Base-by-base conservation (phyloP, 257 asterid species). In the Scutellaria barbata region DNA sequence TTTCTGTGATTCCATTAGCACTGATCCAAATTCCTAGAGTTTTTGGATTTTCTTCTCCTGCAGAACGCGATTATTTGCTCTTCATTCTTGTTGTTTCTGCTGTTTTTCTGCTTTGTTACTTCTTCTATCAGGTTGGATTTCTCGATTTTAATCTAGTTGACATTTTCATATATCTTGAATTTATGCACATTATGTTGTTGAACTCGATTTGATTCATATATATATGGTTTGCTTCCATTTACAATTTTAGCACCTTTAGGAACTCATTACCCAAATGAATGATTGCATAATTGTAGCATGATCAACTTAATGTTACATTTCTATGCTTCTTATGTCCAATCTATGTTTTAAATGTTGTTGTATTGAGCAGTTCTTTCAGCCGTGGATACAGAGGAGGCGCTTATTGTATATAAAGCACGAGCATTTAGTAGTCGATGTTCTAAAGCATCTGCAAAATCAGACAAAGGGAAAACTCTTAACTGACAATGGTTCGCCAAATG, bases 51-150 rank as follows among this genome's bases (percentile, higher is more conserved):
- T 79, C 89, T 18, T 35, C 71, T 13, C 54, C 72, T 14, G 71
- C 60, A 10, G 77, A 83, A 69, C 74, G 71, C 22, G 30, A 48
- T 40, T 60, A 73, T 59, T 67, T 85, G 53, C 57, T 78, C 5
- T 22, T 79, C 63, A 69, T 76, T 16, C 94, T 89, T 47, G 5
- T 80, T 52, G 63, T 87, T 41, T 83, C 96, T 0, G 58, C 78
- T 40, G 1, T 50, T 25, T 80, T 84, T 76, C 70, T 89, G 53
- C 59, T 85, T 10, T 65, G 75, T 3, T 85, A 87, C 87, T 87
- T 85, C 84, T 76, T 85, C 81, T 87, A 89, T 76, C 96, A 85
- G 90, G 96, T 89, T 75, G n/a, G 25, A 55, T 7, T 70, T 12
- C 8, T 58, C 7, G 1, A 3, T 12, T 41, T 52, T 7, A 8